Conservation (phyloP, 495 filamentous ascomycete species). For the Neurospora africana region DNA sequence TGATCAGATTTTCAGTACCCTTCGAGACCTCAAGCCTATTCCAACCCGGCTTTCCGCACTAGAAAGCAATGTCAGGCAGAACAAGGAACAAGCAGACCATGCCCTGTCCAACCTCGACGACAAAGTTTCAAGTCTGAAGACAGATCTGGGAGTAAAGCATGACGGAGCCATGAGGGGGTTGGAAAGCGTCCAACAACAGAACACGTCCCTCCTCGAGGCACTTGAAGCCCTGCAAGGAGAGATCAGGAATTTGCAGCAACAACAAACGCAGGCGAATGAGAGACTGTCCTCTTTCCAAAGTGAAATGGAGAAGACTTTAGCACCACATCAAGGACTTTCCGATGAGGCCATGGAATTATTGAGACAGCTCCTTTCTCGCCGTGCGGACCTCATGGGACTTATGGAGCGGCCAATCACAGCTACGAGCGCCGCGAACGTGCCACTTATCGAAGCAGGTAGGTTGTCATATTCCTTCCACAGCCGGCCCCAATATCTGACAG, state of each 20-base stretch:
- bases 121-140: slow-evolving; percentile 4
- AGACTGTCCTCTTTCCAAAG: slow-evolving; percentile 9
- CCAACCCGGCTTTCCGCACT: slow-evolving; percentile 5
- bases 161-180: slow-evolving; percentile 2
- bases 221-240: slow-evolving; percentile 11
- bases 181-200: slow-evolving; percentile 7
- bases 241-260: slow-evolving; percentile 6
- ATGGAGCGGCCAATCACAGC: neutral
- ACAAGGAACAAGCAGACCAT: slow-evolving; percentile 1
- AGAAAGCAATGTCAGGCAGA: slow-evolving; percentile 4
- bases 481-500: neutral
- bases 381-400: slow-evolving; percentile 6
- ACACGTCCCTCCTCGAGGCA: slow-evolving; percentile 3
- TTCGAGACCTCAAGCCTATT: slow-evolving; percentile 4
- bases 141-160: slow-evolving; percentile 1
- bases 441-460: neutral
- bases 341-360: slow-evolving; percentile 3
- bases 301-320: neutral
- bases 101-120: slow-evolving; percentile 3
- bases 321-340: neutral
- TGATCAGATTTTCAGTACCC: slow-evolving; percentile 4
- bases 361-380: slow-evolving; percentile 3
- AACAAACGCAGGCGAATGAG: slow-evolving; percentile 3
- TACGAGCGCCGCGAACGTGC: too few relatives aligned
- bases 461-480: neutral